phyloP scores from a whole-genome alignment of 176 grass and related monocot genomes.

The Cocos nucifera region DNA sequence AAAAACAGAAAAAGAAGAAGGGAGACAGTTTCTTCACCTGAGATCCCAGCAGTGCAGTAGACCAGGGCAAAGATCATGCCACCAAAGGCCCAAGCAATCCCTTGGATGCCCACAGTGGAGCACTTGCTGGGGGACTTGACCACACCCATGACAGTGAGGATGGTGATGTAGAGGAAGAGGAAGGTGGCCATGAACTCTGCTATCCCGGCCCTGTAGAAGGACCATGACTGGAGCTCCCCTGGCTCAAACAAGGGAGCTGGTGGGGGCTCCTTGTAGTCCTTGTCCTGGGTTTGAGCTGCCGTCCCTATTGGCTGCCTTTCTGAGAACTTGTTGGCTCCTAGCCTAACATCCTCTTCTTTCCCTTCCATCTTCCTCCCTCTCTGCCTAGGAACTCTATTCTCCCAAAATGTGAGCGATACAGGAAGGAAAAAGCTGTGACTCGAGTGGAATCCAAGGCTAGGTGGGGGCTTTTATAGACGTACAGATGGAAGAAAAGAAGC shows the following conservation, averaged over 20 bases:
- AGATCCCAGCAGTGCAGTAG: slow-evolving; percentile 21
- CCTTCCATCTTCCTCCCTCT: slow-evolving; percentile 27
- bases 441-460: too few species aligned
- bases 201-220: slow-evolving; percentile 12
- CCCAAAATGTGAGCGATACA: too few species aligned
- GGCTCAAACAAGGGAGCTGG: slow-evolving; percentile 11
- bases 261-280: slow-evolving; percentile 19
- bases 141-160: slow-evolving; percentile 20
- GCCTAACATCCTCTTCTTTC: slow-evolving; percentile 45
- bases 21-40: not conserved
- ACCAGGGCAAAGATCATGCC: slow-evolving; percentile 23
- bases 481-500: too few species aligned
- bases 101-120: slow-evolving; percentile 15
- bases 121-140: slow-evolving; percentile 6
- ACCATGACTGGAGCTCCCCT: slow-evolving; percentile 7
- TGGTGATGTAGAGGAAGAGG: slow-evolving; percentile 18
- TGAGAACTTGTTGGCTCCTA: slow-evolving; percentile 32
- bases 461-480: too few species aligned
- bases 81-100: slow-evolving; percentile 18
- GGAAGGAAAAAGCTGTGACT: too few species aligned
- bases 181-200: slow-evolving; percentile 18
- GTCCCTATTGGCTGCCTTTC: slow-evolving; percentile 49
- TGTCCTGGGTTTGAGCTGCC: slow-evolving; percentile 32
- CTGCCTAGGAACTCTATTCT: not conserved
- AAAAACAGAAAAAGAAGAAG: not conserved